Evolutionary conservation across 345 rosid genomes (phyloP), one percentile per base, ranked within the genome.

Genomic region (Kandelia obovata): DNA sequence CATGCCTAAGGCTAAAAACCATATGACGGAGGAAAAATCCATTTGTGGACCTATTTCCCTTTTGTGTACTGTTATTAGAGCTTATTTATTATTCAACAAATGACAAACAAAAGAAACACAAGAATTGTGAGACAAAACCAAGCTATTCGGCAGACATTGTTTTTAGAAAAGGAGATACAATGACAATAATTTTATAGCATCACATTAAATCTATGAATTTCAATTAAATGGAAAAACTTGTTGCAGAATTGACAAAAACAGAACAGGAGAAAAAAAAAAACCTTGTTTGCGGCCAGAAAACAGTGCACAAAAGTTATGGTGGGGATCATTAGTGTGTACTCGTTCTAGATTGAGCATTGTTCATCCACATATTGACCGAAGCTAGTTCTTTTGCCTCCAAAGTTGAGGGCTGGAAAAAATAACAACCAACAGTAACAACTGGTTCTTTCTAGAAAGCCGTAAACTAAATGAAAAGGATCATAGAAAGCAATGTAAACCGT

Each of bases 331-430:
- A 88, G 85, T 90, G 93, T 59, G 91, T 82, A 80, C 90, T 89
- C 71, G 97, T 92, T 62, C 92, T 82, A 64, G 93, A 87, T 71
- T 87, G 67, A 55, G 92, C 83, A 76, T 62, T 84, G 74, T 89
- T 95, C 96, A 95, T 92, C 97, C 96, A 95, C 62, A 95, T 72
- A 79, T 95, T 92, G 75, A 89, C 72, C 55, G 96, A 87, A 73
- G 97, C 83, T 57, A 92, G 37, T 71, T 78, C 71, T 72, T 86
- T 87, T 68, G n/a, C 69, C 78, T 57, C 88, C 80, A 89, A 71
- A 67, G 88, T 57, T 21, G 73, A 49, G 70, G 97, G 99, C 96
- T 89, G 78, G 62, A 70, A 43, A 72, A 73, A 77, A 57, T 35
- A 61, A 67, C 52, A 65, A 76, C 61, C 28, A 43, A 58, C 25